Conservation (phyloP, 2,329 filamentous ascomycete species). For the Elsinoe necatrix region DNA sequence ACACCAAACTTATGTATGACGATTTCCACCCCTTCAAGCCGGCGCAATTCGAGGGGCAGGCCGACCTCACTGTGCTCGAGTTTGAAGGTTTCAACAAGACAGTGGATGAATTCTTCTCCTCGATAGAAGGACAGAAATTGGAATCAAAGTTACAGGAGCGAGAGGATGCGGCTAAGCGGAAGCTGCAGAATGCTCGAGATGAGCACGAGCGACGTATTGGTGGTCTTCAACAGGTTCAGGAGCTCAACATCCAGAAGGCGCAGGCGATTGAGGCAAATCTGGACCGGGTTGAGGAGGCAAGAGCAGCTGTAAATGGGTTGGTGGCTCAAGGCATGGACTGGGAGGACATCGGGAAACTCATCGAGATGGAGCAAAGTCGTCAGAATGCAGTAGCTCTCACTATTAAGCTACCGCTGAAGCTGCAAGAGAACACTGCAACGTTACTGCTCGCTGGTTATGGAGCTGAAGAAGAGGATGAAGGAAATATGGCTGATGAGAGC, state of each 20-base stretch:
- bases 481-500: constrained; percentile 51
- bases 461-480: constrained; percentile 53
- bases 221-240: constrained; percentile 71
- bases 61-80: constrained; percentile 58
- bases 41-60: constrained; percentile 63
- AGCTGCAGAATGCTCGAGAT: constrained; percentile 71
- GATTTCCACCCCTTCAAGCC: constrained; percentile 94
- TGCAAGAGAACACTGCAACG: constrained; percentile 83
- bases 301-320: constrained; percentile 85
- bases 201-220: constrained; percentile 82
- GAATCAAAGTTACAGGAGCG: constrained; percentile 75
- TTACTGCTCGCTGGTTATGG: constrained; percentile 66
- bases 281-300: constrained; percentile 84
- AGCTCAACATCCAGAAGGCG: constrained; percentile 78
- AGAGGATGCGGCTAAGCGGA: constrained; percentile 71
- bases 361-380: constrained; percentile 75
- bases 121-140: constrained; percentile 85
- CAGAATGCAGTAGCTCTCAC: constrained; percentile 78
- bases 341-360: constrained; percentile 79
- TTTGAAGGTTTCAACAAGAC: constrained; percentile 85
- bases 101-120: constrained; percentile 95
- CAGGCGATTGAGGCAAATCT: constrained; percentile 84
- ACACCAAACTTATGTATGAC: constrained; percentile 61
- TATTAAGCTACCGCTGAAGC: constrained; percentile 77
- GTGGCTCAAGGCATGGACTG: constrained; percentile 95